Base-by-base conservation (phyloP, 176 grass and related monocot species). In the Bothriochloa decipiens region DNA sequence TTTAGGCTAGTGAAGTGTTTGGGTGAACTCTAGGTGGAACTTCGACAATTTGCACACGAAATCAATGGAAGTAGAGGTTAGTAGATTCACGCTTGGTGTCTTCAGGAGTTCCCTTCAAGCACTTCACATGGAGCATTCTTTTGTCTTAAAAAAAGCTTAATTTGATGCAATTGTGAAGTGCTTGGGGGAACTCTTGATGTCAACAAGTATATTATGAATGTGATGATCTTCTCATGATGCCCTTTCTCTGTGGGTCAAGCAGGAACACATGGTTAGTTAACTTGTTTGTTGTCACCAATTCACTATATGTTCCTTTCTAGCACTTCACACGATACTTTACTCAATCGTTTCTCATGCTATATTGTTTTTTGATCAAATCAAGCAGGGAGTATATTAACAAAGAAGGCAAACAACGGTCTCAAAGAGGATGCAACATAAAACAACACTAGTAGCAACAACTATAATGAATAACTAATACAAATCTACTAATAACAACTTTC, bases 21-120 rank as follows among this genome's bases (percentile, higher is more conserved):
- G 41, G 60, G 25, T 25, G n/a, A 70, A 85, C 83, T 60, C 64
- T 70, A 17, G 63, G 45, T 68, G 33, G 6, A 33, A 68, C 45
- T 33, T 14, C 36, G 16, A 64, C 13, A 57, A 76, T 28, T 11
- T n/a, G 4, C 2, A 1, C 14, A 26, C 26, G n/a, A 27, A 1
- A 3, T 36, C 12, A 10, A 3, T 36, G 3, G 1, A 69, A 35
- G 57, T 75, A 16, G 1, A 18, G 20, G 55, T 58, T 10, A 17
- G 3, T 13, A 11, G 22, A 35, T 29, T 17, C 58, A 58, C 17
- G 11, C 35, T 85, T 78, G 25, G 4, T 85, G 37, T 58, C 7
- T 1, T 18, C 8, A 5, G 7, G 74, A 85, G 83, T 85, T 85
- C 33, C n/a, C 64, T 77, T 68, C 83, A 85, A 77, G 17, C 74